These are phyloP conservation scores for Xylariaceae sp. DNA, from an alignment of 2,329 filamentous ascomycete species.

Conservation along the genomic window DNA sequence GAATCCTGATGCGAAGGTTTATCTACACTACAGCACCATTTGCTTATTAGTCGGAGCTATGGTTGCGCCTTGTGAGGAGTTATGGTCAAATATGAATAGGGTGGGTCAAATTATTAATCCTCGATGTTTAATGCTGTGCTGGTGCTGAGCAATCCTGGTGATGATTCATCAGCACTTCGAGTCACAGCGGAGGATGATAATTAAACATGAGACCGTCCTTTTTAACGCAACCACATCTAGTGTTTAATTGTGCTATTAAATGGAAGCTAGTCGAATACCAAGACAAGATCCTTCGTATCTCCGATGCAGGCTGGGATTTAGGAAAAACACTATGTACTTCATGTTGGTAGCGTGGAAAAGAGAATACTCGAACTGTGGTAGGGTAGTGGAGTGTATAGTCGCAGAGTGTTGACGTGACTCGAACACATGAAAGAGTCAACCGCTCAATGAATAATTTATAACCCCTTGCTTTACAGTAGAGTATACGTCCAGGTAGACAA, in stretches of 20 bases:
- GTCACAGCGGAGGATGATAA: slow-evolving; percentile 26
- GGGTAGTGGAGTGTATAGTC: no score
- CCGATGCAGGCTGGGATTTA: no score
- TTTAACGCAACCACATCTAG: slow-evolving; percentile 3
- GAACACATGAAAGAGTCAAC: slow-evolving; percentile 1
- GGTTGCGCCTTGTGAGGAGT: slow-evolving; percentile 14
- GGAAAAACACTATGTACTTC: no score
- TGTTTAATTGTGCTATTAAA: not conserved
- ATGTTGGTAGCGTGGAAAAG: no score
- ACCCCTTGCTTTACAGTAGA: no score
- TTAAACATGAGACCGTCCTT: slow-evolving; percentile 27
- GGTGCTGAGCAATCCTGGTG: slow-evolving; percentile 30
- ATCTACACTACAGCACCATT: not conserved
- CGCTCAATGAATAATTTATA: no score
- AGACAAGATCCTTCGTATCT: no score
- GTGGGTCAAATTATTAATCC: slow-evolving; percentile 33
- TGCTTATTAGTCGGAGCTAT: slow-evolving; percentile 12
- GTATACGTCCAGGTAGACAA: no score
- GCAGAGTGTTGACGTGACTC: slow-evolving; percentile 16
- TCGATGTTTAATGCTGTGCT: slow-evolving; percentile 19
- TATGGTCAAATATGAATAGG: not conserved
- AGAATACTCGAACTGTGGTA: not conserved
- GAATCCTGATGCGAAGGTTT: slow-evolving; percentile 4
- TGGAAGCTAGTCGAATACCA: no score
- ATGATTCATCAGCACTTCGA: slow-evolving; percentile 33